phyloP scores from a whole-genome alignment of 176 grass and related monocot species.

The Saccharum spontaneum region DNA sequence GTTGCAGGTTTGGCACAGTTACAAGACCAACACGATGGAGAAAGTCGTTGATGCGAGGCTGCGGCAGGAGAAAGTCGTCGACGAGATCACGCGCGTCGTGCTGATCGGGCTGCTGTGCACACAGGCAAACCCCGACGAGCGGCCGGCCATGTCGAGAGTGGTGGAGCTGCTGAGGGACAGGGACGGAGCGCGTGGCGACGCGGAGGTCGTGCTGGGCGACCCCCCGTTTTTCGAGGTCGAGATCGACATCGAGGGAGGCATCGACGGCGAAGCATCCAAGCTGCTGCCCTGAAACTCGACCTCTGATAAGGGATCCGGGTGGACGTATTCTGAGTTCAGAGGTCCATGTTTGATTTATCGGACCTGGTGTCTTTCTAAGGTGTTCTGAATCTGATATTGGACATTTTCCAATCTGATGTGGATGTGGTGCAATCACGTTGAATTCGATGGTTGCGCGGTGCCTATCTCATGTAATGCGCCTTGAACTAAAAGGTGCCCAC shows the following conservation, averaged over 20 bases:
- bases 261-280: background rate
- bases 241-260: background rate
- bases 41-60: conserved; percentile 4
- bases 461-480: background rate
- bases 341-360: no score
- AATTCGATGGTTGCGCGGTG: background rate
- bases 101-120: conserved; percentile 31
- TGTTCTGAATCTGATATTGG: background rate
- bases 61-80: background rate
- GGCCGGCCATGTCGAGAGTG: conserved; percentile 36
- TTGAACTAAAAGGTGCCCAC: no score
- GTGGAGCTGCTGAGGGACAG: conserved; percentile 33
- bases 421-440: background rate
- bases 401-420: background rate
- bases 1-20: conserved; percentile 12
- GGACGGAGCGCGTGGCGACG: background rate
- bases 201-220: background rate
- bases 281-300: background rate
- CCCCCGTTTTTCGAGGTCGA: conserved; percentile 10
- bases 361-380: background rate
- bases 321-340: no score
- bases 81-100: conserved; percentile 27
- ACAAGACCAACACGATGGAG: conserved; percentile 7
- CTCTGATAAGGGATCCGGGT: background rate
- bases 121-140: conserved; percentile 30